Base-by-base conservation (phyloP, 2,329 filamentous ascomycete species). In the Talaromyces islandicus region DNA sequence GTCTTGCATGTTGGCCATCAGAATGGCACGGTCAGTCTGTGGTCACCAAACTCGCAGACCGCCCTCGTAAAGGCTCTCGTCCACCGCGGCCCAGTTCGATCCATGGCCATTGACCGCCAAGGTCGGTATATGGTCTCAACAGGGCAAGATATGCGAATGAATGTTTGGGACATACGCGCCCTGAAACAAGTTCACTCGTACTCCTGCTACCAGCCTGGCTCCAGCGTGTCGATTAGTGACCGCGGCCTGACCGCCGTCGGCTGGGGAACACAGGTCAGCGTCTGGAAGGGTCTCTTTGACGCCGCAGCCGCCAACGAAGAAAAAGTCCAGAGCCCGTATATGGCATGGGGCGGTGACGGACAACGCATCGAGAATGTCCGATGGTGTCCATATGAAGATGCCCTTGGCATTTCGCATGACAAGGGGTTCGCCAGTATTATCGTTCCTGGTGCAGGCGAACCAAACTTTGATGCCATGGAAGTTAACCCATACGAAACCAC, bases 361-460 rank as follows among this genome's bases (percentile, higher is more conserved):
- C 85, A 88, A 64, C 83, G 83, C 58, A 86, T 96, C 29, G 91
- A 96, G 75, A 85, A 89, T 46, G 85, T 96, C 1, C 83, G 84
- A 62, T 99, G 93, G 90, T 99, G 94, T 71, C 94, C 94, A 0
- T 96, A 90, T 64, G 94, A 99, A 73, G 94, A 99, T 79, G 80
- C 97, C 0, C 84, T 99, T 1, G 94, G 93, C 14, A 83, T 96
- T 25, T 85, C 88, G 2, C 93, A 97, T 78, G 84, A 90, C 70
- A 80, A 87, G 62, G 94, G 94, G 14, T 97, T 97, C 78, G 90
- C 89, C 17, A 94, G 89, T 59, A 85, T 97, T 70, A 85, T 99
- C 67, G 86, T 97, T 1, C 94, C 94, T 7, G 94, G 94, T 54
- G 90, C 93, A n/a, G 94, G 94, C 63, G 94, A 99, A 75, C 87